Percentiles rank a stretch among this genome's conserved stretches.
These are phyloP conservation scores for Capillidium heterosporum DNA, from an alignment of 371 early-diverging fungal genomes.

Conservation along the genomic window DNA sequence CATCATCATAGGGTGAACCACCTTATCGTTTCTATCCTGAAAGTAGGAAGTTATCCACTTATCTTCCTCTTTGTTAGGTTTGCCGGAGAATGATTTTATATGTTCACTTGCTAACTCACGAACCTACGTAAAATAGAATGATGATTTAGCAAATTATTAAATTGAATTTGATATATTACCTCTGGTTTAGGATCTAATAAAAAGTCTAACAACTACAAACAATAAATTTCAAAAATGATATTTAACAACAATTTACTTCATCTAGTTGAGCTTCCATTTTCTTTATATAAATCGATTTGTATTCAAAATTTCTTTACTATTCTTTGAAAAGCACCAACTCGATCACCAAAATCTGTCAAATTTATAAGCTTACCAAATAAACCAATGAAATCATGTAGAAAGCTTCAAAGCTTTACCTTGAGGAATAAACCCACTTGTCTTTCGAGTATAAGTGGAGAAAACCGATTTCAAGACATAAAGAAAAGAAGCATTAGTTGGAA, in stretches of 20 bases:
- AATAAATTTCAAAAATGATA: neutral
- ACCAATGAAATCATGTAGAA: no score
- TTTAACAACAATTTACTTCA: slow-evolving; percentile 10
- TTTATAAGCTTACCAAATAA: no score
- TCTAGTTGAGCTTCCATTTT: slow-evolving; percentile 22
- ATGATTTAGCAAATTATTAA: neutral
- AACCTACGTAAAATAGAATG: slow-evolving; percentile 21
- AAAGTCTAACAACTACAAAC: slow-evolving; percentile 30
- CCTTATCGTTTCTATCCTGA: neutral
- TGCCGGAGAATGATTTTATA: slow-evolving; percentile 49
- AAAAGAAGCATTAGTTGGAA: no score
- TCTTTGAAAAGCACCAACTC: no score
- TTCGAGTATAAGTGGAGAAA: no score
- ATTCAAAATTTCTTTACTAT: no score
- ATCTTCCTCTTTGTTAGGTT: slow-evolving; percentile 4
- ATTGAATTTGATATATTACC: slow-evolving; percentile 16
- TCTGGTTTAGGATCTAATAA: slow-evolving; percentile 39
- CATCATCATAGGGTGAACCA: neutral
- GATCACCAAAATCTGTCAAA: no score
- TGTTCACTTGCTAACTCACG: slow-evolving; percentile 62
- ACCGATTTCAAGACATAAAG: no score
- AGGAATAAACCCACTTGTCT: no score
- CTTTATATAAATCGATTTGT: neutral
- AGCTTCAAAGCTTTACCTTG: no score
- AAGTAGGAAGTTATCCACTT: neutral